These are phyloP conservation scores for Aspergillus incahuasiensis DNA, from an alignment of 495 filamentous ascomycete species.

Conservation along the genomic window DNA sequence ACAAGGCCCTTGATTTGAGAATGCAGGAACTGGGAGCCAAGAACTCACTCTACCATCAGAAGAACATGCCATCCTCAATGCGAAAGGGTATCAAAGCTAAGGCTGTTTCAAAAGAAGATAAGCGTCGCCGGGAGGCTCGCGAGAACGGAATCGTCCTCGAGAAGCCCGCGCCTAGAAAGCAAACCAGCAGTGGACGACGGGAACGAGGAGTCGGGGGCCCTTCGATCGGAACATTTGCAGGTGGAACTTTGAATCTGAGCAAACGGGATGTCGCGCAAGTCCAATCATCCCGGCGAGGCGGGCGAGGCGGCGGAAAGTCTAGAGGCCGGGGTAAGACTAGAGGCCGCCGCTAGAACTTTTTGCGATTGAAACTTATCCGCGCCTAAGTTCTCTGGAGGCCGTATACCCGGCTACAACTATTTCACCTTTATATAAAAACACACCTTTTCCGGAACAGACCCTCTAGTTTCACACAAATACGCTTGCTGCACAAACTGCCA, in stretches of 20 bases:
- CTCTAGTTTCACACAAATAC: too few species aligned
- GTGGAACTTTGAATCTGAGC: slow-evolving; percentile 74
- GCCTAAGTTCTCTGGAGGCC: too few species aligned
- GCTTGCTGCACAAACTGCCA: too few species aligned
- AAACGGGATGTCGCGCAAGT: slow-evolving; percentile 70
- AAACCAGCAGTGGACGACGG: slow-evolving; percentile 40
- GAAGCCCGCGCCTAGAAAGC: slow-evolving; percentile 49
- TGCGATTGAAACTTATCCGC: too few species aligned
- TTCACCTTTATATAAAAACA: too few species aligned
- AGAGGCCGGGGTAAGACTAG: not conserved
- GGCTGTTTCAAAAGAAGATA: slow-evolving; percentile 58
- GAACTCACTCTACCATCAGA: slow-evolving; percentile 62
- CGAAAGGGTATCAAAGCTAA: slow-evolving; percentile 73
- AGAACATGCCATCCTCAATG: slow-evolving; percentile 80
- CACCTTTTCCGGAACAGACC: too few species aligned
- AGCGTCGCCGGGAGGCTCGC: slow-evolving; percentile 67
- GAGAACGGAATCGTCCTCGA: slow-evolving; percentile 92
- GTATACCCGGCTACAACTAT: too few species aligned
- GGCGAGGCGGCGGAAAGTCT: slow-evolving; percentile 18
- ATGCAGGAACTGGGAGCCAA: slow-evolving; percentile 77
- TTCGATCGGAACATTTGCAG: slow-evolving; percentile 71
- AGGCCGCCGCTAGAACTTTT: slow-evolving; percentile 18
- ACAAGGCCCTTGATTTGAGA: slow-evolving; percentile 78
- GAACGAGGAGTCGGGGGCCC: slow-evolving; percentile 70
- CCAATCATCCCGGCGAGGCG: slow-evolving; percentile 33